Evolutionary conservation across 331 rosid species (phyloP), one percentile per base, ranked within the genome.

Genomic region (Arachis monticola): DNA sequence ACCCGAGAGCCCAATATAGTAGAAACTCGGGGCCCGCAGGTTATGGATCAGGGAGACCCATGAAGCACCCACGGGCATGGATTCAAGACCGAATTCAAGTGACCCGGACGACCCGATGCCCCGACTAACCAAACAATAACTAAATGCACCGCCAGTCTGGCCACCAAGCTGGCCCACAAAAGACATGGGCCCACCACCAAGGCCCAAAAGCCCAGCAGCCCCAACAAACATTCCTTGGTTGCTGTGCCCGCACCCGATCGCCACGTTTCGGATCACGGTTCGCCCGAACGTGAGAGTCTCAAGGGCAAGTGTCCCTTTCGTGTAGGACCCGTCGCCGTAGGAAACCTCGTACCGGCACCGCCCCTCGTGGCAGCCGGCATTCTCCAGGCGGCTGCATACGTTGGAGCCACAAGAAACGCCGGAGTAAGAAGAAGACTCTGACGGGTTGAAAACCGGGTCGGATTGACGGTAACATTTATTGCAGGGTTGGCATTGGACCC

Each of bases 151-250:
- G 5, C 97, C 99, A 0, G 97, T 89, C 10, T 88, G 99, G 4
- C 97, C 96, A 0, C 92, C 96, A 0, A 95, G 87, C 77, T 95
- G 99, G 74, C 97, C 99, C 12, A 95, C 92, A 10, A 95, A 88
- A 0, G 99, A 95, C 93, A 95, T 83, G 76, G 96, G 74, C 70
- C 99, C 99, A 7, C 93, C 86, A 3, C 99, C 99, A 12, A 95
- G 91, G 17, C 99, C 99, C 80, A 95, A 76, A 13, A 95, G 72
- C 14, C 99, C 99, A 0, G 99, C 97, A 0, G 99, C 99, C 64
- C 97, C 99, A 0, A 95, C 89, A 48, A 95, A 95, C 99, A 95
- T 95, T 6, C 99, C 99, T 67, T 77, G 93, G 51, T 95, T 95
- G 70, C 80, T 75, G 70, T 95, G 99, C 47, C 99, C 99, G 64